phyloP scores from a whole-genome alignment of 1,139 yeast species.

The Saccharomyces pastorianus region DNA sequence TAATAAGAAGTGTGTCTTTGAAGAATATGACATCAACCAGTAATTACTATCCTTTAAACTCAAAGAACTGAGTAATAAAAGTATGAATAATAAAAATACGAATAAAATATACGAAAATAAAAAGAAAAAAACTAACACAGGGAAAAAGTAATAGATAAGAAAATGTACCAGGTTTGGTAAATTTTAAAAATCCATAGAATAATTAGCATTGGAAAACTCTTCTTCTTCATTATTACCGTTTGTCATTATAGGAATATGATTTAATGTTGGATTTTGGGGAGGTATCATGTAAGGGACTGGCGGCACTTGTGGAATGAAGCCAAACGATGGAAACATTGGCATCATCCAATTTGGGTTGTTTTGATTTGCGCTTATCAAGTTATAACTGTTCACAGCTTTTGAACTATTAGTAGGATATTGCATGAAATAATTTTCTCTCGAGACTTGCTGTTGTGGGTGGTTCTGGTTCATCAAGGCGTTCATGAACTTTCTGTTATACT shows the following conservation, averaged over 20 bases:
- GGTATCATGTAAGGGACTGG: constrained; percentile 1
- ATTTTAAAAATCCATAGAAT: neutral
- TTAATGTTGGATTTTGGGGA: neutral
- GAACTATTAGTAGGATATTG: neutral
- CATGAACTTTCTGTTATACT: constrained; percentile 12
- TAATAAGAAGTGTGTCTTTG: too few relatives aligned
- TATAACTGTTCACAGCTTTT: neutral
- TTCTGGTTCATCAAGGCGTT: constrained; percentile 10
- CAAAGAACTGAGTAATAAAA: neutral
- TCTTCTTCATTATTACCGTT: neutral
- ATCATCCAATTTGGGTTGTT: neutral
- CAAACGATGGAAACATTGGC: neutral
- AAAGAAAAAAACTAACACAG: neutral
- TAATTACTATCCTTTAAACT: too few relatives aligned
- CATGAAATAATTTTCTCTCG: neutral
- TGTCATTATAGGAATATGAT: neutral
- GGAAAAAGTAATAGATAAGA: neutral
- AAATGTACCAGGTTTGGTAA: neutral
- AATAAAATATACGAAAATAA: neutral
- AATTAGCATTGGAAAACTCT: neutral
- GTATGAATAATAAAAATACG: neutral
- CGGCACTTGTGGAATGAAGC: constrained; percentile 1
- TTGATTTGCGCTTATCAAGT: neutral
- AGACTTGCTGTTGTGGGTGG: neutral
- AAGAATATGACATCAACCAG: too few relatives aligned